A percentile compares a stretch with the other conserved stretches of the same genome.
phyloP scores from a whole-genome alignment of 257 asterid genomes.

The Petrea volubilis region DNA sequence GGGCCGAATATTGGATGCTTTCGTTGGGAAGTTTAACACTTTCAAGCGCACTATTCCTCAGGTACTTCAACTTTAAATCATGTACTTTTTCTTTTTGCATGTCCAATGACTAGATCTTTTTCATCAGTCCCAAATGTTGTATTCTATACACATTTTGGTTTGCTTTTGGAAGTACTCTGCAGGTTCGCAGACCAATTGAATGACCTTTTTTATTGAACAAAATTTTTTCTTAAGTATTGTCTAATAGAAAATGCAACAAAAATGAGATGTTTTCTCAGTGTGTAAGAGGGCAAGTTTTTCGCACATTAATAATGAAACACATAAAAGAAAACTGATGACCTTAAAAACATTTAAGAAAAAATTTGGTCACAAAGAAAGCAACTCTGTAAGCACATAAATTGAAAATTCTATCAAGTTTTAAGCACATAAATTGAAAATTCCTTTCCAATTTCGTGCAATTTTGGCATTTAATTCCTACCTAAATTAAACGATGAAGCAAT shows the following conservation, averaged over 20 bases:
- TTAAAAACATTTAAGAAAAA: not conserved
- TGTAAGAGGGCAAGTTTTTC: not conserved
- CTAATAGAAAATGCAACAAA: not conserved
- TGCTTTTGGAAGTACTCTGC: not conserved
- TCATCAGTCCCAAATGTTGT: not conserved
- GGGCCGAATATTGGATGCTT: slow-evolving; percentile 99
- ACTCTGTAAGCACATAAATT: not conserved
- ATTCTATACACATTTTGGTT: not conserved
- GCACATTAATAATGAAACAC: not conserved
- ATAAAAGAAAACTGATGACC: not conserved
- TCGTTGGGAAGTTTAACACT: slow-evolving; percentile 96
- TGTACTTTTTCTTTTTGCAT: slow-evolving; percentile 3
- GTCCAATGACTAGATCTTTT: slow-evolving; percentile 6
- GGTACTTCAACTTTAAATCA: slow-evolving; percentile 45
- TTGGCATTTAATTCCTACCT: not conserved
- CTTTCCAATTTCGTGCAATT: not conserved
- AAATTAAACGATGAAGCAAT: not conserved
- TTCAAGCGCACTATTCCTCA: slow-evolving; percentile 97
- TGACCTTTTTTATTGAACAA: not conserved
- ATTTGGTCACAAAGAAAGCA: not conserved
- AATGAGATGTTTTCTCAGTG: not conserved
- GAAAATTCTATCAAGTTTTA: not conserved
- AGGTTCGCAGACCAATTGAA: not conserved
- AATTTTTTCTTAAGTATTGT: not conserved
- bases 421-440: not conserved